Evolutionary conservation across 2,329 filamentous ascomycete species (phyloP), one percentile per base, ranked within the genome.

Genomic region (Aspergillus hortae): DNA sequence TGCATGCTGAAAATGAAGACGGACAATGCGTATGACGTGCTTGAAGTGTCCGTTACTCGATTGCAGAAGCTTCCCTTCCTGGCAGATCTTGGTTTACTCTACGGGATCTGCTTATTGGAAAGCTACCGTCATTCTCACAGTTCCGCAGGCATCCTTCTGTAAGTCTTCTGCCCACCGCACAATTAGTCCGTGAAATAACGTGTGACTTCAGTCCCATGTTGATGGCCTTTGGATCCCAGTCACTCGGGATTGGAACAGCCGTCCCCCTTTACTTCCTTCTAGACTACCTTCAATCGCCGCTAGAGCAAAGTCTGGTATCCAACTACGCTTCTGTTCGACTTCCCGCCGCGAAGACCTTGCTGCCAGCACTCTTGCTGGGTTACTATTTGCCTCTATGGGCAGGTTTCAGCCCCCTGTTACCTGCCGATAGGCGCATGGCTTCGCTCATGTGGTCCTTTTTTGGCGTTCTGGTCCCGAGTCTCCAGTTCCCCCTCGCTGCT

Each of bases 1-100:
- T 19, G 30, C 48, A 12, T 52, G 52, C 30, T 55, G 55, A 21
- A 2, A 50, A 54, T 15, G 54, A 46, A 6, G 46, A 56, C 10
- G 42, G 38, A 2, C 11, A 11, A 2, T 44, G 17, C 17, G 2
- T 17, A 17, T 2, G 17, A 17, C 17, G 17, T 17, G 17, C 17
- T 17, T 17, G 17, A 17, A 17, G 17, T 2, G 17, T 17, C 17
- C 17, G 17, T 17, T 2, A 17, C 45, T 9, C 43, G 45, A 3
- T 21, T 46, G 3, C 56, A 55, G 17, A 42, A 52, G 48, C 15
- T 56, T 2, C 48, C 52, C 2, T 56, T 56, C n/a, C 27, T 56
- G 19, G 21, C 50, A 2, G 51, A 54, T 12, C 2, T 55, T 4
- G 51, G 48, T 0, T 30, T 46, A 1, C 11, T 59, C 1, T 57